These are phyloP conservation scores for Quercus tomentella DNA, from an alignment of 331 rosid species.

Conservation along the genomic window DNA sequence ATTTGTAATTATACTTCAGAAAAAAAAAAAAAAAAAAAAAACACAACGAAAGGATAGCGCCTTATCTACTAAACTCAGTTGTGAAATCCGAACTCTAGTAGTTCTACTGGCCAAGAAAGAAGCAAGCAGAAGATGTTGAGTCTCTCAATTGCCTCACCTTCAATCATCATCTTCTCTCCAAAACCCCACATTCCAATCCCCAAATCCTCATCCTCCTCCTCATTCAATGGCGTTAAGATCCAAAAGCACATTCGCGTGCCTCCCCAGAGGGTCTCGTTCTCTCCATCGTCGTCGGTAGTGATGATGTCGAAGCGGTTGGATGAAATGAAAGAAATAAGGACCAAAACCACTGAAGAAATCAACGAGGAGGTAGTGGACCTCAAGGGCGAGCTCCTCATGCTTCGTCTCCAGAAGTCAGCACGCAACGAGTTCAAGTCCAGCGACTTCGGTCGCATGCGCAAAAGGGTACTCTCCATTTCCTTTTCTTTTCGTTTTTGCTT, in stretches of 20 bases:
- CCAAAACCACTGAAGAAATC: constrained; percentile 60
- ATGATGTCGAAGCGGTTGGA: constrained; percentile 86
- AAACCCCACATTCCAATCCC: constrained; percentile 22
- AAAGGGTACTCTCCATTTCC: constrained; percentile 43
- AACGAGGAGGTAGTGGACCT: constrained; percentile 82
- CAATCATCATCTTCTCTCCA: constrained; percentile 24
- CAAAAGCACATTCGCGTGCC: constrained; percentile 24
- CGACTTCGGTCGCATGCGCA: constrained; percentile 87
- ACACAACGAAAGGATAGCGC: background rate
- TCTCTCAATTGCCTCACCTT: constrained; percentile 42
- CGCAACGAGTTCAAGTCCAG: constrained; percentile 84
- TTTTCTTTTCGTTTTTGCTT: no score
- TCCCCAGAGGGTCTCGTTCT: constrained; percentile 14
- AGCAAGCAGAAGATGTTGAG: constrained; percentile 37
- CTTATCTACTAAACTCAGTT: background rate
- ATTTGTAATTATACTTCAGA: no score
- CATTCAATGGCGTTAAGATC: constrained; percentile 44
- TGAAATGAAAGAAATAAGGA: constrained; percentile 69
- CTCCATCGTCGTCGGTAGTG: constrained; percentile 42
- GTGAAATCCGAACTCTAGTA: no score
- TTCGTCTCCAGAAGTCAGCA: constrained; percentile 74
- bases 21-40: fast-evolving
- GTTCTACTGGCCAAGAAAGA: background rate
- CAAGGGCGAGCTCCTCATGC: constrained; percentile 91
- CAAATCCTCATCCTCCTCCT: constrained; percentile 31